phyloP scores from a whole-genome alignment of 331 rosid genomes.

The Malus hybrid region DNA sequence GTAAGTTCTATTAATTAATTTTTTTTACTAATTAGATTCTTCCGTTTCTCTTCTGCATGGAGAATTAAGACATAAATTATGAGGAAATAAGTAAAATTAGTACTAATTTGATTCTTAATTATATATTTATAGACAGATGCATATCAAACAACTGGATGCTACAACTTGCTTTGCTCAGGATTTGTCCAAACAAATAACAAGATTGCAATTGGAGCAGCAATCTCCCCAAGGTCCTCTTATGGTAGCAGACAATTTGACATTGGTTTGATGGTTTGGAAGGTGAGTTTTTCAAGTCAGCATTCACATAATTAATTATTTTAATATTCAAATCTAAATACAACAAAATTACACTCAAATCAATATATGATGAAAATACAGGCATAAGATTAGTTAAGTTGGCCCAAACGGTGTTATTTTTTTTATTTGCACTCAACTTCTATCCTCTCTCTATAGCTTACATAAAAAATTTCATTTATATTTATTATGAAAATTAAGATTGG shows the following conservation, averaged over 20 bases:
- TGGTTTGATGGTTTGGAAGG: constrained; percentile 98
- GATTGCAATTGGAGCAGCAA: constrained; percentile 96
- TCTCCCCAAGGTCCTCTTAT: constrained; percentile 75
- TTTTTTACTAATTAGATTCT: background rate
- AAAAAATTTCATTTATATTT: too few relatives aligned
- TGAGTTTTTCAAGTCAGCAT: constrained; percentile 17
- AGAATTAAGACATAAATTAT: background rate
- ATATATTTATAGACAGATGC: constrained; percentile 66
- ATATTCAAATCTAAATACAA: background rate
- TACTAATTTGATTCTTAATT: background rate
- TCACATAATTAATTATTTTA: background rate
- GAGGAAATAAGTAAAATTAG: background rate
- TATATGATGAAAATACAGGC: background rate
- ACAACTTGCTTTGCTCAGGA: constrained; percentile 94
- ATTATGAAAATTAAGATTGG: too few relatives aligned
- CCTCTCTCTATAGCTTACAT: too few relatives aligned
- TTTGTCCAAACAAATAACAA: constrained; percentile 89
- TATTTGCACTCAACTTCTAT: too few relatives aligned
- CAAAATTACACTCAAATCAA: background rate
- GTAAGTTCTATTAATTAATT: constrained; percentile 38
- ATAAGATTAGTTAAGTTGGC: too few relatives aligned
- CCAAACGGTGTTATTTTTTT: too few relatives aligned
- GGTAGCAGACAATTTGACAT: constrained; percentile 89
- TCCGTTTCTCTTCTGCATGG: background rate
- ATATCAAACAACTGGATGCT: constrained; percentile 93